Conservation (phyloP, 1,284 basidiomycete species). For the Grifola frondosa region DNA sequence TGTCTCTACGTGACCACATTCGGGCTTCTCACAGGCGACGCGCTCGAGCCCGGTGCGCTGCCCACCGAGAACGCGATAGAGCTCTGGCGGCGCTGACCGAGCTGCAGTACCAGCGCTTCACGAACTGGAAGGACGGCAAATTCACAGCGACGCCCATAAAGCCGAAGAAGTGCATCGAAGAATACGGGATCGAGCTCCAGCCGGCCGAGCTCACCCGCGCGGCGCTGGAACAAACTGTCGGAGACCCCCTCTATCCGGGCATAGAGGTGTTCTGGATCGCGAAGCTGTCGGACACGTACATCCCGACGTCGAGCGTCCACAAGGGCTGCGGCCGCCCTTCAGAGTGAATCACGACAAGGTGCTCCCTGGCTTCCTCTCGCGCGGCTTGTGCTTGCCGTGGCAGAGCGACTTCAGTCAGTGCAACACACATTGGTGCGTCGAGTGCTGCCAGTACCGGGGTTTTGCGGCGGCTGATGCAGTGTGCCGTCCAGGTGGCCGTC, state of each 20-base stretch:
- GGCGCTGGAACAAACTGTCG: slow-evolving; percentile 31
- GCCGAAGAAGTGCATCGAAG: slow-evolving; percentile 13
- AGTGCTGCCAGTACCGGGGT: too few relatives aligned
- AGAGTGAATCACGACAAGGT: slow-evolving; percentile 11
- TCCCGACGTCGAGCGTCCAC: not conserved
- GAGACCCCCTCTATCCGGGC: slow-evolving; percentile 36
- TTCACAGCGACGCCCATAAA: slow-evolving; percentile 15
- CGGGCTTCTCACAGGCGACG: not conserved
- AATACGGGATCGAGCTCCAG: slow-evolving; percentile 18
- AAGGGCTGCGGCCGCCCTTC: slow-evolving; percentile 12
- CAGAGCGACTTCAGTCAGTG: slow-evolving; percentile 21
- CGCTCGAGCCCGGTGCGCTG: not conserved
- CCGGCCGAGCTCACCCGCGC: slow-evolving; percentile 28
- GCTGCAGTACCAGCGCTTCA: slow-evolving; percentile 32
- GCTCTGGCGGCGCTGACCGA: slow-evolving; percentile 29
- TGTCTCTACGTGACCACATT: not conserved
- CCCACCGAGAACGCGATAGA: slow-evolving; percentile 6
- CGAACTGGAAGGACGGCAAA: slow-evolving; percentile 29
- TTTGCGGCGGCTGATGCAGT: not conserved
- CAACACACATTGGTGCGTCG: slow-evolving; percentile 18
- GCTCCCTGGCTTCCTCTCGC: slow-evolving; percentile 13
- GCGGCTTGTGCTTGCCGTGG: slow-evolving; percentile 22
- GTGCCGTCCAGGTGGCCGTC: slow-evolving; percentile 14
- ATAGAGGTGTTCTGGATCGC: slow-evolving; percentile 19
- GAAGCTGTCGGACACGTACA: slow-evolving; percentile 4